Percentiles rank a stretch among this genome's conserved stretches.
Evolutionary conservation across 139 green algal genomes (phyloP).

Genomic region (Chlorella vulgaris): DNA sequence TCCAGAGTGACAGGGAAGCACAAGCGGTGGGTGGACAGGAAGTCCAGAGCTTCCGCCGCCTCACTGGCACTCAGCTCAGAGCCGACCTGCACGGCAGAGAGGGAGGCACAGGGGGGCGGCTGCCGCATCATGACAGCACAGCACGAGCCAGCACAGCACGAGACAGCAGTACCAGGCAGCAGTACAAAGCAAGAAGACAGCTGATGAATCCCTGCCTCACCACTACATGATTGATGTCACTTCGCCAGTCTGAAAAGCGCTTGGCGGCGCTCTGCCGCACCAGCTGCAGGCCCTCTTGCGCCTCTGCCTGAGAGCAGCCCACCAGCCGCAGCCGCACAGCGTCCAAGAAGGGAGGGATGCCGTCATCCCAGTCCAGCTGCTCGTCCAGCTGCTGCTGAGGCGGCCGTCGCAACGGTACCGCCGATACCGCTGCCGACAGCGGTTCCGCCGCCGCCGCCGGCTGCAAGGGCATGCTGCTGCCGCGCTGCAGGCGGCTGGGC

Average conservation of each 20-base stretch:
- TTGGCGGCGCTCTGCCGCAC: slow-evolving; percentile 40
- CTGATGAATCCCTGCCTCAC: too few species aligned
- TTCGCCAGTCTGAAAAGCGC: slow-evolving; percentile 29
- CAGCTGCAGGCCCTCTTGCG: slow-evolving; percentile 34
- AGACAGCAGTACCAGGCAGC: background rate
- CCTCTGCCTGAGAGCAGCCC: slow-evolving; percentile 41
- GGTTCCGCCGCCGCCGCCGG: background rate
- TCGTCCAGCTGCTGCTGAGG: background rate
- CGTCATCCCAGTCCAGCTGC: slow-evolving; percentile 36
- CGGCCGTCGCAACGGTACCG: background rate
- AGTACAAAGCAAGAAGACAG: too few species aligned
- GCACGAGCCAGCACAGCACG: background rate
- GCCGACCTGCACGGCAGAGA: slow-evolving; percentile 9
- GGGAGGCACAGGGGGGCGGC: background rate
- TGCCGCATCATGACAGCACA: background rate
- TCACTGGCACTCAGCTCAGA: background rate
- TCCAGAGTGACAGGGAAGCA: slow-evolving; percentile 41
- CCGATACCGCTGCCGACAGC: background rate
- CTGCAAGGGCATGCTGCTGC: background rate
- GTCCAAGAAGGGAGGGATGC: slow-evolving; percentile 36
- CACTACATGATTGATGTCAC: slow-evolving; percentile 46
- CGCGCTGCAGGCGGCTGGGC: slow-evolving; percentile 22
- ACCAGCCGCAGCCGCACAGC: slow-evolving; percentile 27
- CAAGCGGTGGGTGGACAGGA: slow-evolving; percentile 8
- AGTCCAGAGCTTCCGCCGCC: slow-evolving; percentile 8